These are phyloP conservation scores for Tarenaya hassleriana DNA, from an alignment of 345 rosid genomes.

Conservation along the genomic window DNA sequence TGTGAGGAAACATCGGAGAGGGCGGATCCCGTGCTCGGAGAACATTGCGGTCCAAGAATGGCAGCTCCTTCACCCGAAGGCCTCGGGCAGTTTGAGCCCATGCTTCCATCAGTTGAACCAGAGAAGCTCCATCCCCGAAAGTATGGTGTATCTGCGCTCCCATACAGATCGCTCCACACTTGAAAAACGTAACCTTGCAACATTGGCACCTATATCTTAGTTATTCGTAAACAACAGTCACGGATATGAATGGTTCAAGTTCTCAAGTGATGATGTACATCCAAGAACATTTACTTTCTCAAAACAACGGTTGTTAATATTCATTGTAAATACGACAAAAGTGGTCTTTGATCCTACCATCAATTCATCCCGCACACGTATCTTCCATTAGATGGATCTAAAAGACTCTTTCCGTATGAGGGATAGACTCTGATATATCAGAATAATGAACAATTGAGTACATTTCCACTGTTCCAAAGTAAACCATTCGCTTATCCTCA, in stretches of 20 bases:
- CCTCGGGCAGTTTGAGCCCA: slow-evolving; percentile 30
- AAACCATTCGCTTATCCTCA: background rate
- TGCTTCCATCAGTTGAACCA: slow-evolving; percentile 11
- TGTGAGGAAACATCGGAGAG: slow-evolving; percentile 31
- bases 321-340: background rate
- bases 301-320: background rate
- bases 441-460: no score
- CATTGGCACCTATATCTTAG: slow-evolving; percentile 11
- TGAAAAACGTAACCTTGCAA: slow-evolving; percentile 32
- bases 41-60: slow-evolving; percentile 30
- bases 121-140: slow-evolving; percentile 24
- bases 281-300: background rate
- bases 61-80: slow-evolving; percentile 15
- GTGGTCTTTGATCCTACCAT: background rate
- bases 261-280: background rate
- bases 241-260: slow-evolving; percentile 3
- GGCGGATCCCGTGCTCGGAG: slow-evolving; percentile 32
- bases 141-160: slow-evolving; percentile 28
- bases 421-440: no score
- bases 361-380: no score
- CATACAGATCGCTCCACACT: slow-evolving; percentile 32
- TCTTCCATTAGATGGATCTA: no score
- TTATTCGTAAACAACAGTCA: background rate
- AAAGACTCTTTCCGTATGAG: no score
- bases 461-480: background rate